These are phyloP conservation scores for Mycena maculata DNA, from an alignment of 768 basidiomycete genomes.

Conservation along the genomic window DNA sequence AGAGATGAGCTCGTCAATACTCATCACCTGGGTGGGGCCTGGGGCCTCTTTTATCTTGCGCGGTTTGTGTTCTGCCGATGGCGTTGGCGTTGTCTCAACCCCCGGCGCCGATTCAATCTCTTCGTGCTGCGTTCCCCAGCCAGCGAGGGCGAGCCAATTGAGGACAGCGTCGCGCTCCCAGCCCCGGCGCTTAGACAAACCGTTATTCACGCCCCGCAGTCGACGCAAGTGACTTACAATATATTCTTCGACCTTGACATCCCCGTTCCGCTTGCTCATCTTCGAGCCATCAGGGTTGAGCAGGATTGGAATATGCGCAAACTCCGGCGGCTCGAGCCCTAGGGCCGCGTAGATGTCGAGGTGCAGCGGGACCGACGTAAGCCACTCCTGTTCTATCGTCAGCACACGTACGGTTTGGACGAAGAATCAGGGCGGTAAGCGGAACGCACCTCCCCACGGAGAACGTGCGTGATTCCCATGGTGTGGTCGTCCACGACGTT, in stretches of 20 bases:
- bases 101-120: constrained; percentile 37
- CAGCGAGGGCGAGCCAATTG: constrained; percentile 95
- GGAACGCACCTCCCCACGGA: constrained; percentile 85
- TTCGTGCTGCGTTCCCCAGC: constrained; percentile 80
- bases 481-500: constrained; percentile 95
- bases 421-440: not conserved
- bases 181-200: constrained; percentile 70
- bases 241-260: constrained; percentile 88
- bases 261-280: constrained; percentile 94
- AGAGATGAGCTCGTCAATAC: constrained; percentile 66
- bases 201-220: not conserved
- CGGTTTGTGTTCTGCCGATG: constrained; percentile 27
- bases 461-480: constrained; percentile 96
- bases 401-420: not conserved
- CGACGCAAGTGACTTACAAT: constrained; percentile 62
- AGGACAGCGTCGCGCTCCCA: constrained; percentile 92
- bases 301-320: constrained; percentile 92
- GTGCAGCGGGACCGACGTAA: constrained; percentile 92
- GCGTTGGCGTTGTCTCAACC: constrained; percentile 32
- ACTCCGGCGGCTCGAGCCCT: constrained; percentile 76
- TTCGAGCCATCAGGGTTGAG: constrained; percentile 92
- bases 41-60: constrained; percentile 57
- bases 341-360: constrained; percentile 89
- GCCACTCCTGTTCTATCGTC: constrained; percentile 82
- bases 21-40: constrained; percentile 74